A percentile compares a stretch with the other conserved stretches of the same genome.
Conservation (phyloP, 2,329 filamentous ascomycete species). For the Lecanicillium sp. region DNA sequence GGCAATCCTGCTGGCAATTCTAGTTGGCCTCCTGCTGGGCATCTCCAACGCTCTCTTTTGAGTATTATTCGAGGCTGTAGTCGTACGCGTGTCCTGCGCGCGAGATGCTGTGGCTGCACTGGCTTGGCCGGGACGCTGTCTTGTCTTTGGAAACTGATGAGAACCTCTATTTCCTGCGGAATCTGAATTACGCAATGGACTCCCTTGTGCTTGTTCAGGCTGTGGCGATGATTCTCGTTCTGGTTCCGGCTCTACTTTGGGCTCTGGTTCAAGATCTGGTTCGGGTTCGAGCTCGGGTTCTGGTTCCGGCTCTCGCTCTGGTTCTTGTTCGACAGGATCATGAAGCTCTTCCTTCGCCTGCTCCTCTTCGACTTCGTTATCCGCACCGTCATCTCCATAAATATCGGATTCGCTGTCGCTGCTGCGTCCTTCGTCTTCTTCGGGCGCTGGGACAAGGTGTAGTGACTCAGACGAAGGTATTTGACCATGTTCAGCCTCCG, state of each 20-base stretch:
- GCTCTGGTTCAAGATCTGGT: slow-evolving; percentile 32
- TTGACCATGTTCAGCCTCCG: background rate
- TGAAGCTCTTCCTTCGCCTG: background rate
- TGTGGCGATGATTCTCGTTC: slow-evolving; percentile 35
- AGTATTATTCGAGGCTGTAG: background rate
- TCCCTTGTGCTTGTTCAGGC: slow-evolving; percentile 37
- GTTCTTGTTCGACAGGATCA: background rate
- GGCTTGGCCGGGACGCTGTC: background rate
- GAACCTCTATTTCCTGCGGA: slow-evolving; percentile 40
- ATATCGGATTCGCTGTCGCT: slow-evolving; percentile 33
- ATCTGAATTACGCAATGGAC: slow-evolving; percentile 43
- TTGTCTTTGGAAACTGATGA: slow-evolving; percentile 10
- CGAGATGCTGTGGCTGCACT: background rate
- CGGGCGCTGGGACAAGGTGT: slow-evolving; percentile 30
- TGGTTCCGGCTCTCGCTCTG: slow-evolving; percentile 30
- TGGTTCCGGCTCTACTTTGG: slow-evolving; percentile 28
- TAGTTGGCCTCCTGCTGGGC: slow-evolving; percentile 1
- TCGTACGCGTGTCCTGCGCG: background rate
- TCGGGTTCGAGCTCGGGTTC: slow-evolving; percentile 31
- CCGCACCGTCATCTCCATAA: slow-evolving; percentile 35
- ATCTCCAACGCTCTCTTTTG: slow-evolving; percentile 3
- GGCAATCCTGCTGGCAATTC: background rate
- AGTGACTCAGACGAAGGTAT: slow-evolving; percentile 24
- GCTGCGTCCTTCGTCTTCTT: slow-evolving; percentile 19
- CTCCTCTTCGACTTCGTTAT: slow-evolving; percentile 25